Base-by-base conservation (phyloP, 192 early-diverging fungal genomes). In the Glomus cerebriforme region DNA sequence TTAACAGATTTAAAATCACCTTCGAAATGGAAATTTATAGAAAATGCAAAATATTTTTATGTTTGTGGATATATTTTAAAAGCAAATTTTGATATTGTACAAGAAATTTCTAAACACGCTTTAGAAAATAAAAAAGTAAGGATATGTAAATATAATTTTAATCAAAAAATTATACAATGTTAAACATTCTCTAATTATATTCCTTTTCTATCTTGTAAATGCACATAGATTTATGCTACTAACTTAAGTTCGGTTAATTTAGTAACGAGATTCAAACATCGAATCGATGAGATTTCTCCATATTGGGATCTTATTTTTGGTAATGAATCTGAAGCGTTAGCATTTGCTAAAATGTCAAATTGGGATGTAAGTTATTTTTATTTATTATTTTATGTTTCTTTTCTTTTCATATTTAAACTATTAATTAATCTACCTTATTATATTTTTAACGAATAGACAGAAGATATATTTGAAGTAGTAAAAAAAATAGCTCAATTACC, bases 241-340 rank as follows among this genome's bases (percentile, higher is more conserved):
- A 99, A 99, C 90, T 84, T 99, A 76, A 96, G 94, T 77, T 97
- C 98, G 32, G 95, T 96, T 64, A 98, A 98, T 85, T 91, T 97
- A 66, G 87, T 95, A 39, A 92, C 95, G 85, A 49, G 9, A 91
- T 98, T 97, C 89, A 95, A 90, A 86, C 86, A 92, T 64, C 88
- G 87, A 59, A 80, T 98, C 31, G 90, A 95, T 77, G 88, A 88
- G 76, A 87, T 95, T 35, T 74, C 95, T 74, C 93, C 92, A 39
- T 98, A 98, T 88, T 89, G 92, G 78, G 95, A 99, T 86, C 85
- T 97, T 64, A 82, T 99, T 75, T 98, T 98, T 87, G 96, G 97
- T 86, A 99, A 99, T 82, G 98, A 99, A 83, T 88, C 93, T 84
- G 98, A 99, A 83, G 96, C 98, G 32, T 88, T 84, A 26, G 88